These are phyloP conservation scores for Oldenlandia corymbosa DNA, from an alignment of 257 asterid genomes.

Conservation along the genomic window DNA sequence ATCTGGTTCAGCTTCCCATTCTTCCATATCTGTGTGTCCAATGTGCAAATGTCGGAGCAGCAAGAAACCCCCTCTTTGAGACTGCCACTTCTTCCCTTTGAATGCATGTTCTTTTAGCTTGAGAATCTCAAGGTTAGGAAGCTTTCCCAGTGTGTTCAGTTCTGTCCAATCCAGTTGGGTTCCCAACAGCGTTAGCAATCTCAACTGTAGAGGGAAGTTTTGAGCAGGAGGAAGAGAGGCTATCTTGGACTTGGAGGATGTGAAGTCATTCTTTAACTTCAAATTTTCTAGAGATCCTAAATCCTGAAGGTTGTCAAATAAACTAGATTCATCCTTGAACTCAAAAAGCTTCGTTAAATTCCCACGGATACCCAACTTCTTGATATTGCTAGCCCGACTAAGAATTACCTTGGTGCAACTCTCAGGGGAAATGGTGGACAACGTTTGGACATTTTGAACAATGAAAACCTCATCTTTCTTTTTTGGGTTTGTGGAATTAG, in stretches of 20 bases:
- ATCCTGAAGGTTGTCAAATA: conserved; percentile 32
- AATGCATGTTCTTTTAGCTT: conserved; percentile 27
- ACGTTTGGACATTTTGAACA: conserved; percentile 43
- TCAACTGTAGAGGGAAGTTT: conserved; percentile 13
- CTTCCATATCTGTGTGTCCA: conserved; percentile 14
- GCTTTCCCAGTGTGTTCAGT: conserved; percentile 15
- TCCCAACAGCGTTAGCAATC: conserved; percentile 18
- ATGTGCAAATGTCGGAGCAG: conserved; percentile 21
- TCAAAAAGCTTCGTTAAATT: conserved; percentile 28
- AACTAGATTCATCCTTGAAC: conserved; percentile 20
- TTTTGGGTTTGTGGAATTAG: conserved; percentile 27
- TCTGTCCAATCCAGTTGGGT: conserved; percentile 19
- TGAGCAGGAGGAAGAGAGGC: conserved; percentile 9
- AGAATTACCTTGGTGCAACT: conserved; percentile 49
- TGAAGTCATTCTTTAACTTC: conserved; percentile 39
- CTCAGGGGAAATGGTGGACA: conserved; percentile 46
- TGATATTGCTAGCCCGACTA: conserved; percentile 32
- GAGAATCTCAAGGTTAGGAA: conserved; percentile 21
- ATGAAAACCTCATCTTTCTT: conserved; percentile 22
- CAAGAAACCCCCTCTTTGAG: conserved; percentile 17
- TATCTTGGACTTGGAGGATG: background rate
- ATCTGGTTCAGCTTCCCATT: conserved; percentile 22
- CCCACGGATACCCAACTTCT: conserved; percentile 46
- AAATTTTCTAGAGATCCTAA: conserved; percentile 38
- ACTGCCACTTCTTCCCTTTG: conserved; percentile 18